Evolutionary conservation across 108 stramenopile species (phyloP), one percentile per base, ranked within the genome.

Genomic region (Aurantiochytrium sp.): DNA sequence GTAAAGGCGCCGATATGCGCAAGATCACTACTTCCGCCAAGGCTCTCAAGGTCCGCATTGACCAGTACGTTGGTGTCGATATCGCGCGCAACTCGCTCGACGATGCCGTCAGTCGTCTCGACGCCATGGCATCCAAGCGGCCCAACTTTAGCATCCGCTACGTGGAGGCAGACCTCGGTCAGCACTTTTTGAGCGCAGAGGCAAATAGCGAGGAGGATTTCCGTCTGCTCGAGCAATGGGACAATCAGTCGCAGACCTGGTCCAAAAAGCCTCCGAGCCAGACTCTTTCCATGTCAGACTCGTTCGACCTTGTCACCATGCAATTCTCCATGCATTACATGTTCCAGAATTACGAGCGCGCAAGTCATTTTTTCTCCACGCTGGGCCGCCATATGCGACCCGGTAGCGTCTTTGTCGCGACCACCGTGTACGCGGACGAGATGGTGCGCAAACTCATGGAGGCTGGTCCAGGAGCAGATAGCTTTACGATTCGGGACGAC

Each of bases 291-390:
- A 4, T 23, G 69, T 64, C 90, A 5, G 93, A 96, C 42, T 91
- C 91, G 43, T 99, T 98, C 90, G 97, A 98, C 92, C 95, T 98
- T 5, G 97, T 97, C 4, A 95, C 95, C 44, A 97, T 98, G 89
- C 99, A 99, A 91, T 98, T 99, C 92, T 98, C 99, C 8, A 95
- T 99, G 87, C 99, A 99, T 90, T 99, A 99, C 94, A 98, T 98
- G 98, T 98, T 97, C 93, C 93, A 95, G 21, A 95, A 96, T 5
- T 87, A 93, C 60, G 91, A 93, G 87, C 94, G 97, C n/a, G 97
- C 98, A 5, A 49, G 94, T 43, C 89, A 95, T 5, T 98, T 98
- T 73, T 96, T 99, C 88, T 93, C 95, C 42, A 96, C 97, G 10
- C 96, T 98, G 5, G 95, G 96, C 72, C 90, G 94, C 72, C 91